Conservation (phyloP, 1,139 yeast species). For the Debaryomycetaceae sp. region DNA sequence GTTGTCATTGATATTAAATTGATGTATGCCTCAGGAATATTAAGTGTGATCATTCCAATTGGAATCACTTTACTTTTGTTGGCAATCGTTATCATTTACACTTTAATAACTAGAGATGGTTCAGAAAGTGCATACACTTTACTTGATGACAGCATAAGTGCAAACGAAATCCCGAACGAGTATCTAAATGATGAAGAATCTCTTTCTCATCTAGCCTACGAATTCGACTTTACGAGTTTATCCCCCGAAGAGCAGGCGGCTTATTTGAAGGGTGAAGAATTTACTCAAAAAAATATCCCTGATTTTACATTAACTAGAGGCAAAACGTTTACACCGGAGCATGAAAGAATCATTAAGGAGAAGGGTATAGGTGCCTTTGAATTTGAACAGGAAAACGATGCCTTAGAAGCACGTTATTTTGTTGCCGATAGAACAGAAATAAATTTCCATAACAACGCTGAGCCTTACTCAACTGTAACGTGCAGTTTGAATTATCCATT, state of each 20-base stretch:
- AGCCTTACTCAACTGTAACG: constrained; percentile 45
- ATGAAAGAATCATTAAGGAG: constrained; percentile 32
- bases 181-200: constrained; percentile 44
- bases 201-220: constrained; percentile 32
- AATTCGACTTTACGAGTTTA: constrained; percentile 34
- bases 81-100: not conserved
- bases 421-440: constrained; percentile 68
- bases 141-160: constrained; percentile 16
- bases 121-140: constrained; percentile 15
- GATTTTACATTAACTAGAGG: constrained; percentile 31
- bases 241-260: constrained; percentile 45
- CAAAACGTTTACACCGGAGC: constrained; percentile 29
- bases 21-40: constrained; percentile 11
- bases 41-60: constrained; percentile 13
- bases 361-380: constrained; percentile 42
- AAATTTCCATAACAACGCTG: constrained; percentile 44
- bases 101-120: constrained; percentile 5
- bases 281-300: constrained; percentile 31
- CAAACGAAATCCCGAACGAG: constrained; percentile 21
- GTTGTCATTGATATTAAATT: no score
- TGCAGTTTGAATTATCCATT: constrained; percentile 57
- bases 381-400: constrained; percentile 34
- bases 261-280: constrained; percentile 35
- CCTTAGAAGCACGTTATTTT: constrained; percentile 32
- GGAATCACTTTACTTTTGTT: constrained; percentile 12